A percentile compares a stretch with the other conserved stretches of the same genome.
These are phyloP conservation scores for Ophidiomyces ophidiicola DNA, from an alignment of 2,329 filamentous ascomycete genomes.

Conservation along the genomic window DNA sequence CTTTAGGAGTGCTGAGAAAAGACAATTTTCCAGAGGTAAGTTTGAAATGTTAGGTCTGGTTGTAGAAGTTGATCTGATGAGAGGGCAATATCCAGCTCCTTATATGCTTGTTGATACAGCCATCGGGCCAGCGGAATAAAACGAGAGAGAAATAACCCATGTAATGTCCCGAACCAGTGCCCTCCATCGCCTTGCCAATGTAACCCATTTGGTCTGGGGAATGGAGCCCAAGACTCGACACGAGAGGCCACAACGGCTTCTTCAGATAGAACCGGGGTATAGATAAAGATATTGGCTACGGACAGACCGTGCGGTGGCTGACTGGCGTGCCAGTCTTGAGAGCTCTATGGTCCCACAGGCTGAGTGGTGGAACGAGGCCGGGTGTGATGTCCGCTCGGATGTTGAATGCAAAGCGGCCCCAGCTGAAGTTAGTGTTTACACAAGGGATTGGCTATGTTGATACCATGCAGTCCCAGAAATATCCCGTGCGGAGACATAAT, in stretches of 20 bases:
- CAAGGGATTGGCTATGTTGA: no score
- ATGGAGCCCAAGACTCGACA: not conserved
- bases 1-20: not conserved
- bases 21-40: no score
- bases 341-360: not conserved
- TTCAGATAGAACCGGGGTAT: not conserved
- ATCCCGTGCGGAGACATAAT: no score
- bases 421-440: no score
- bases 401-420: no score
- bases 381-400: no score
- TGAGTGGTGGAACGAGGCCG: no score
- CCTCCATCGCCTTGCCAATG: conserved; percentile 5
- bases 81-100: no score
- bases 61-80: no score
- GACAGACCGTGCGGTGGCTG: not conserved
- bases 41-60: no score
- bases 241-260: not conserved
- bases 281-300: conserved; percentile 2
- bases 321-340: not conserved
- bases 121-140: not conserved
- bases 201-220: conserved; percentile 6
- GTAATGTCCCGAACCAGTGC: not conserved
- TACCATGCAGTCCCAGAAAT: no score
- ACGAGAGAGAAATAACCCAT: not conserved
- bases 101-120: not conserved